Evolutionary conservation across 306 rosid species (phyloP), one percentile per base, ranked within the genome.

Genomic region (Cucumis hystrix): DNA sequence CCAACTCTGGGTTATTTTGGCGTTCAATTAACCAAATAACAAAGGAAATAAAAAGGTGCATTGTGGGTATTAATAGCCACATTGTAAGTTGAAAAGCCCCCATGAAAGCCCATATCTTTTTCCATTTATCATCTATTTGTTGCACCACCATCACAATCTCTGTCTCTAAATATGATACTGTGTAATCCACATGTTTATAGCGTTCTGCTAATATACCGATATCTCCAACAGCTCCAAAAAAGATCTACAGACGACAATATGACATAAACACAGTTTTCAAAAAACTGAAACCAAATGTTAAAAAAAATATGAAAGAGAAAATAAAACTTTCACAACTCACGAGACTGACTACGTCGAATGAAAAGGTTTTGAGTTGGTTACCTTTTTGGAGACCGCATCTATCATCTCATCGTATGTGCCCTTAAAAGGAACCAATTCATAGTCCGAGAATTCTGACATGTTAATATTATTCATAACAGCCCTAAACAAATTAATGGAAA

Each of bases 151-250:
- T 89, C 63, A 75, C 62, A 5, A 88, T 60, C 14, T 83, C 89
- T 15, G 92, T 85, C 75, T 81, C 84, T 39, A 85, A 41, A 45
- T 89, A 88, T 8, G 91, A 86, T 25, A 76, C 85, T 33, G 91
- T 74, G 82, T 83, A 88, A 17, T 84, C 87, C 0, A 79, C 91
- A 35, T 75, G 49, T 18, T 25, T 82, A 75, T 61, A 87, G 59
- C 95, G 80, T 6, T 83, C 41, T 11, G 87, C 81, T 33, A 82
- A 28, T 73, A 87, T 82, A 49, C 68, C 62, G 58, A 80, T 85
- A 61, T 89, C 95, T 1, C 96, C 97, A 2, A 86, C 89, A 9
- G 91, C 95, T 39, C 85, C 95, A 76, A 83, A 87, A 3, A 79
- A 45, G 18, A 61, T 66, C 88, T 91, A 43, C 56, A 6, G 8